Percentiles rank a stretch among this genome's conserved stretches.
Conservation (phyloP, 2,329 filamentous ascomycete species). For the Ascochyta fabae region DNA sequence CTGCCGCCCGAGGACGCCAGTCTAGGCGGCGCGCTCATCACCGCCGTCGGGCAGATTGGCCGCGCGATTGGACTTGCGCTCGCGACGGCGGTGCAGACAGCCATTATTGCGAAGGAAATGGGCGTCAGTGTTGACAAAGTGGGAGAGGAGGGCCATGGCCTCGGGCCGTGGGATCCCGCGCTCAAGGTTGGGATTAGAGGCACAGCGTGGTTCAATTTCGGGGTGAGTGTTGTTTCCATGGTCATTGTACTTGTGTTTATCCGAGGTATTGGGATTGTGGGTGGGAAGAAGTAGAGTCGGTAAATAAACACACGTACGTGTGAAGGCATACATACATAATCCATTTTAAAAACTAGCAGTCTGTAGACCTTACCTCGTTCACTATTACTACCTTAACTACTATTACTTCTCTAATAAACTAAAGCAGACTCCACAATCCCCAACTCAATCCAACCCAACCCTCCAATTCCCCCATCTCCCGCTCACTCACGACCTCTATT, state of each 20-base stretch:
- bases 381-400: too few relatives aligned
- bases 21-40: slow-evolving; percentile 71
- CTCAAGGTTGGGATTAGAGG: slow-evolving; percentile 49
- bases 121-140: slow-evolving; percentile 36
- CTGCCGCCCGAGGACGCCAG: slow-evolving; percentile 70
- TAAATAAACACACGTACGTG: too few relatives aligned
- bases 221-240: slow-evolving; percentile 43
- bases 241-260: slow-evolving; percentile 42
- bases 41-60: slow-evolving; percentile 69
- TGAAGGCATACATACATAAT: too few relatives aligned
- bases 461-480: too few relatives aligned
- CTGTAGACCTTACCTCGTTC: too few relatives aligned
- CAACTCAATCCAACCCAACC: too few relatives aligned
- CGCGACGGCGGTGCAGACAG: slow-evolving; percentile 68
- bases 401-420: too few relatives aligned
- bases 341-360: too few relatives aligned
- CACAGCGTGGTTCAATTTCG: slow-evolving; percentile 52
- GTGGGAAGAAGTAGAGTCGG: slow-evolving; percentile 2
- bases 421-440: too few relatives aligned
- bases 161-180: slow-evolving; percentile 32
- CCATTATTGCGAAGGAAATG: slow-evolving; percentile 51
- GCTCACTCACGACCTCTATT: too few relatives aligned
- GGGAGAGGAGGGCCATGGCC: slow-evolving; percentile 28
- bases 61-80: slow-evolving; percentile 70
- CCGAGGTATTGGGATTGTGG: slow-evolving; percentile 29